Base-by-base conservation (phyloP, 2,329 filamentous ascomycete species). In the Paecilomyces formosus region DNA sequence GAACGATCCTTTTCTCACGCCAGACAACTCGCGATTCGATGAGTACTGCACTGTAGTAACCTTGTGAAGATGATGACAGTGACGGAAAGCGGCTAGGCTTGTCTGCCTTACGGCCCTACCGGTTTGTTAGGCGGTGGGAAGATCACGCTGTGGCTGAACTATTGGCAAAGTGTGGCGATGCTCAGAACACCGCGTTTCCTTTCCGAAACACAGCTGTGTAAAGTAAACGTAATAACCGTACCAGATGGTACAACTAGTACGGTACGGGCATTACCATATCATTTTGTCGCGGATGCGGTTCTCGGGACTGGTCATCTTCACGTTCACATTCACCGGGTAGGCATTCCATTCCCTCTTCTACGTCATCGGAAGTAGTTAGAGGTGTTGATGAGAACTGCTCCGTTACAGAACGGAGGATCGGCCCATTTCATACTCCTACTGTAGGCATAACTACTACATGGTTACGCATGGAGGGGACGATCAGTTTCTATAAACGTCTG, bases 21-120 rank as follows among this genome's bases (percentile, higher is more conserved):
- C 8, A 9, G 39, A 18, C 35, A 45, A 45, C 39, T 45, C 18
- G 39, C 35, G 35, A 45, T n/a, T 45, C 35, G 35, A 18, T 35
- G 28, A 24, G 24, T 18, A 54, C 13, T 24, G 24, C 24, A 4
- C 24, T 26, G 3, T 6, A 26, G 24, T 30, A 33, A 52, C 50
- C 7, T 31, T 9, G 30, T 9, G 28, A 33, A 13, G 50, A 57
- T 1, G 49, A 56, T 9, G 12, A 30, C 50, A 30, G 31, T 21
- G 59, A 58, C 55, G 22, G 53, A 50, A 60, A 56, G 31, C 8
- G 59, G 9, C 56, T 61, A 39, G 35, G 35, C 3, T 6, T 26
- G 30, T 12, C 39, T 45, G 39, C 39, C 39, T 45, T 45, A 45
- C 39, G 39, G 39, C n/a, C n/a, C 39, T 45, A 45, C 39, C 15